Evolutionary conservation across 2,329 filamentous ascomycete species (phyloP), one percentile per base, ranked within the genome.

Genomic region (Colletotrichum godetiae): DNA sequence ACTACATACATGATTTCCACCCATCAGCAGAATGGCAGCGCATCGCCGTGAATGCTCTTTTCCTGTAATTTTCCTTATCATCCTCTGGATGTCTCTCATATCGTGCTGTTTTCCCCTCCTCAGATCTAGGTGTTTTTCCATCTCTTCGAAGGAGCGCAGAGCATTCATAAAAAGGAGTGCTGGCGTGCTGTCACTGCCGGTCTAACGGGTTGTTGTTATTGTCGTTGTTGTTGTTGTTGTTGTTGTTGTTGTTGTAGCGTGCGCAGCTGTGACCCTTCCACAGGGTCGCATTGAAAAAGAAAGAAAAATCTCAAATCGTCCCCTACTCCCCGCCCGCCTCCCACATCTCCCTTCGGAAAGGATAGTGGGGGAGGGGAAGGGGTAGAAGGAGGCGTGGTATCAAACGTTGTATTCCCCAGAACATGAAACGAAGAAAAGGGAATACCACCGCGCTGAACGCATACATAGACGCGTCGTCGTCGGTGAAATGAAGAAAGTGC

Each of bases 401-500:
- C 70, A 73, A 73, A 70, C 60, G 70, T 67, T 70, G 52, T 70
- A 73, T 61, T 68, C 46, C 59, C 66, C 59, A 69, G 60, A 70
- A 70, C 70, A 70, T 56, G 70, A 73, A 73, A 70, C 60, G 67
- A 65, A 73, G n/a, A 69, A 73, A 59, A 33, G 22, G 27, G 4
- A 35, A 6, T 42, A 15, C 37, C 59, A 42, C 67, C 55, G 27
- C 29, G 15, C 37, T 3, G 2, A 4, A 49, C 70, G 42, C 33
- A 55, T 15, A 19, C 55, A 46, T 6, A 4, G 29, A 56, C 58
- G 70, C 33, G n/a, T n/a, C 65, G 19, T n/a, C 33, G 77, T 57
- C 55, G 74, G 75, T 56, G 79, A 76, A 37, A 76, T 37, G 76
- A 76, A 55, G 79, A 78, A 73, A 53, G 42, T 49, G 37, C 24